These are phyloP conservation scores for Penicillium nucicola DNA, from an alignment of 495 filamentous ascomycete species.

Conservation along the genomic window DNA sequence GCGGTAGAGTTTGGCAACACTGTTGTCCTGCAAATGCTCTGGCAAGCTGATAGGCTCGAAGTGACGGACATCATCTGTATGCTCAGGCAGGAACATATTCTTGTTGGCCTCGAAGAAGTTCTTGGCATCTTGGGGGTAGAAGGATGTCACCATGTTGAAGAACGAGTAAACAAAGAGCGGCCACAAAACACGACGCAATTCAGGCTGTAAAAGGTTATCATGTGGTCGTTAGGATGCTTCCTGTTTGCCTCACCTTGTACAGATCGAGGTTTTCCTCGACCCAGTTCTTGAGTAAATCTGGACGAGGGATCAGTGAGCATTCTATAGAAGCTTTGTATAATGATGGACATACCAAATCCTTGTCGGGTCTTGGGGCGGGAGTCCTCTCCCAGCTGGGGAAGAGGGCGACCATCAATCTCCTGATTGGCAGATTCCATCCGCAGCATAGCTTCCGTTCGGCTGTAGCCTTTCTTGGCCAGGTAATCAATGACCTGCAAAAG, in stretches of 20 bases:
- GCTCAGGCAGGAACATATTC: conserved; percentile 66
- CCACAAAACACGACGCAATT: conserved; percentile 81
- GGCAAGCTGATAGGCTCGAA: conserved; percentile 68
- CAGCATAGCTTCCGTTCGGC: conserved; percentile 86
- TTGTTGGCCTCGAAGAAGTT: conserved; percentile 66
- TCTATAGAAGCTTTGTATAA: neutral
- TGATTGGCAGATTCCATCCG: conserved; percentile 82
- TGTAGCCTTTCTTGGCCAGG: conserved; percentile 92
- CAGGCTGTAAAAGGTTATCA: conserved; percentile 58
- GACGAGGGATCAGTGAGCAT: conserved; percentile 8
- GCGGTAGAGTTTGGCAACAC: conserved; percentile 70
- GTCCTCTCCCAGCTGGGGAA: conserved; percentile 61
- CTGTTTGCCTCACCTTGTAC: conserved; percentile 66
- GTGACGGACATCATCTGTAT: conserved; percentile 69
- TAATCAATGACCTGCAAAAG: conserved; percentile 83
- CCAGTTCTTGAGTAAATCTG: conserved; percentile 70
- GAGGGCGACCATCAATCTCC: conserved; percentile 71
- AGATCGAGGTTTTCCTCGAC: conserved; percentile 87
- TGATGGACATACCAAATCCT: conserved; percentile 58
- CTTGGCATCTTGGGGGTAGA: conserved; percentile 65
- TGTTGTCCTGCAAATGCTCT: conserved; percentile 70
- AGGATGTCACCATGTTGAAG: conserved; percentile 73
- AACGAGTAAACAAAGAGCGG: conserved; percentile 93
- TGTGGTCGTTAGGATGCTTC: neutral
- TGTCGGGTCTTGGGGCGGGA: conserved; percentile 71